Percentiles rank a stretch among this genome's conserved stretches.
Conservation (phyloP, 805 yeast genomes). For the Kluyveromyces nonfermentans region DNA sequence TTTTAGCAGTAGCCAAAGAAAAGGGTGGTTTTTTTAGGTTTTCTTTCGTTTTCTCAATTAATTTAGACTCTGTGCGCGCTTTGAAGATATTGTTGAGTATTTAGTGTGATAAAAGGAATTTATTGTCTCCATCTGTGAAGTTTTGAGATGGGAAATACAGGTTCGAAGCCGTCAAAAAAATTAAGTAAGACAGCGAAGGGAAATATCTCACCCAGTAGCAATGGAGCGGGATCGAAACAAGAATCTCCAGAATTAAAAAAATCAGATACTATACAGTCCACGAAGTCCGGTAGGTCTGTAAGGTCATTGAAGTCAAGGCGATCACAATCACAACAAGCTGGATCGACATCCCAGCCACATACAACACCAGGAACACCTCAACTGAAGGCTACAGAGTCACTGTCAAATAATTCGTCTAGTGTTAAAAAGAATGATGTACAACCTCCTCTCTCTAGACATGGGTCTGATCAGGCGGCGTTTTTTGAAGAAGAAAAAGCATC, state of each 20-base stretch:
- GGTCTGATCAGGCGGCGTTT: conserved; percentile 5
- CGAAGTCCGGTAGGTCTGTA: conserved; percentile 38
- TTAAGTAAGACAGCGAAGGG: neutral
- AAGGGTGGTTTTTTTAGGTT: neutral
- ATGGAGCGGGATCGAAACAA: conserved; percentile 41
- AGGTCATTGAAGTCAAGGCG: conserved; percentile 32
- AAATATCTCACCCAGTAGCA: conserved; percentile 21
- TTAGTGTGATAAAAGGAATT: neutral
- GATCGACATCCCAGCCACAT: conserved; percentile 4
- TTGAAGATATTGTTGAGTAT: neutral
- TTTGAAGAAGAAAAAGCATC: conserved; percentile 1
- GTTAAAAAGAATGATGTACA: conserved; percentile 4
- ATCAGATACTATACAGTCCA: conserved; percentile 45
- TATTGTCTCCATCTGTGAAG: neutral
- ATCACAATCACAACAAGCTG: conserved; percentile 9
- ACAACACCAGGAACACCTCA: conserved; percentile 3
- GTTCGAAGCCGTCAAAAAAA: conserved; percentile 32
- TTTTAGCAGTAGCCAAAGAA: neutral
- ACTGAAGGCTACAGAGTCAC: neutral
- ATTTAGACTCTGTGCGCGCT: neutral
- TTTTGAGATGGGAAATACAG: conserved; percentile 40
- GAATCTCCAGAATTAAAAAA: conserved; percentile 38
- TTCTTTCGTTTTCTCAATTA: neutral
- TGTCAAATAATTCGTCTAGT: conserved; percentile 3
- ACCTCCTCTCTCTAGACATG: conserved; percentile 8